Percentiles rank a stretch among this genome's conserved stretches.
These are phyloP conservation scores for Grigorovia transvaalensis DNA, from an alignment of 805 yeast genomes.

Conservation along the genomic window DNA sequence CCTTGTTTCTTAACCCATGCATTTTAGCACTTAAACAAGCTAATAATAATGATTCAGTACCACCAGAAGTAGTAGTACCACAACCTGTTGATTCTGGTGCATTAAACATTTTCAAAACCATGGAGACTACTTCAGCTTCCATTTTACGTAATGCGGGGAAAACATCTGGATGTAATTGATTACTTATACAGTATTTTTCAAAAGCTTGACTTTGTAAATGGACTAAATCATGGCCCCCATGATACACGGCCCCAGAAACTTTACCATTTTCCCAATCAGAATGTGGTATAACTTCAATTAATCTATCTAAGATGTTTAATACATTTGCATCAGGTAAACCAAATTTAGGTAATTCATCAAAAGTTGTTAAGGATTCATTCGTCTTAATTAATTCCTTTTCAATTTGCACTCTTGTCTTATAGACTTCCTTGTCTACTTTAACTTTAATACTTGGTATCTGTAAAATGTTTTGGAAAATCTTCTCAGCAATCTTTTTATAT, in stretches of 20 bases:
- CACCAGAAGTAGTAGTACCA: conserved; percentile 88
- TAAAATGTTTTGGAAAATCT: conserved; percentile 28
- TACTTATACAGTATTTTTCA: conserved; percentile 70
- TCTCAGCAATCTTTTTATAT: conserved; percentile 14
- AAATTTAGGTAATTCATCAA: conserved; percentile 41
- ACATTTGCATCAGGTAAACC: conserved; percentile 48
- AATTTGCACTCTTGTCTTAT: conserved; percentile 35
- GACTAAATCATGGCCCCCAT: conserved; percentile 77
- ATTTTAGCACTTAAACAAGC: conserved; percentile 86
- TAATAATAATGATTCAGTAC: conserved; percentile 83
- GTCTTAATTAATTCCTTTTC: conserved; percentile 51
- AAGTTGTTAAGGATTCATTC: conserved; percentile 36
- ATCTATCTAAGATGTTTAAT: conserved; percentile 38
- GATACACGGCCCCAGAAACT: conserved; percentile 93
- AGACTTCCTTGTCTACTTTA: conserved; percentile 54
- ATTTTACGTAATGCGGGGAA: conserved; percentile 94
- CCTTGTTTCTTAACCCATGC: conserved; percentile 46
- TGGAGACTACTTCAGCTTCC: conserved; percentile 90
- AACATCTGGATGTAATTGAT: conserved; percentile 93
- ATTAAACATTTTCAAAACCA: conserved; percentile 73
- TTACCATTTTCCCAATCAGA: conserved; percentile 77
- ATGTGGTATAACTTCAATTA: conserved; percentile 41
- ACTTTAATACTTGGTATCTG: conserved; percentile 42
- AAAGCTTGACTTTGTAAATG: conserved; percentile 69
- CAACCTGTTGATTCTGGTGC: conserved; percentile 55